A percentile compares a stretch with the other conserved stretches of the same genome.
phyloP scores from a whole-genome alignment of 2,329 filamentous ascomycete species.

The Neofusicoccum umdonicola region DNA sequence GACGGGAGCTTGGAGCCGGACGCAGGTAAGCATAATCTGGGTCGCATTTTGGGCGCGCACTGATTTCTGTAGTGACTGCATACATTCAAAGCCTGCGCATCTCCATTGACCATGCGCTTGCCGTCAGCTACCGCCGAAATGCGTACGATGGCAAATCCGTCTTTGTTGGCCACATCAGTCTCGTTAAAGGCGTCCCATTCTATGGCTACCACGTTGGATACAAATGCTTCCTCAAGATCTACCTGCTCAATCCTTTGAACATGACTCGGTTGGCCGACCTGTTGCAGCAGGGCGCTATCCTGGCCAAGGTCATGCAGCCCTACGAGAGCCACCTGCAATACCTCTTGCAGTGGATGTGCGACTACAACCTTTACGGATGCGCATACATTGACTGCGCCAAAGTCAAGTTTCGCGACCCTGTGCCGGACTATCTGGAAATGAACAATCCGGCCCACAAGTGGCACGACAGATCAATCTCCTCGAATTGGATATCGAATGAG shows the following conservation, averaged over 20 bases:
- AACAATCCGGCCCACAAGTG: conserved; percentile 65
- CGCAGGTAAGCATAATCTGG: conserved; percentile 56
- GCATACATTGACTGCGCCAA: conserved; percentile 74
- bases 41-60: conserved; percentile 20
- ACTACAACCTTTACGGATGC: conserved; percentile 96
- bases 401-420: conserved; percentile 69
- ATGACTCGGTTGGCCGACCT: conserved; percentile 88
- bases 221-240: conserved; percentile 87
- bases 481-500: conserved; percentile 60
- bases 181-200: conserved; percentile 92
- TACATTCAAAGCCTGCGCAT: conserved; percentile 77
- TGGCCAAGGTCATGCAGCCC: conserved; percentile 81
- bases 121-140: conserved; percentile 78
- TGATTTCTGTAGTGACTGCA: conserved; percentile 57
- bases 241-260: conserved; percentile 81
- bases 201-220: conserved; percentile 96
- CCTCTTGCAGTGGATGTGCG: conserved; percentile 93
- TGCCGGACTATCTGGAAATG: conserved; percentile 68
- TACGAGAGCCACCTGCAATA: conserved; percentile 94
- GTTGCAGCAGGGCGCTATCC: conserved; percentile 80
- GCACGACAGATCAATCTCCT: conserved; percentile 72
- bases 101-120: conserved; percentile 87
- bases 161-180: conserved; percentile 85
- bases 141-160: conserved; percentile 64
- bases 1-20: conserved; percentile 64